phyloP scores from a whole-genome alignment of 2,329 filamentous ascomycete genomes.

The Botryotinia narcissicola region DNA sequence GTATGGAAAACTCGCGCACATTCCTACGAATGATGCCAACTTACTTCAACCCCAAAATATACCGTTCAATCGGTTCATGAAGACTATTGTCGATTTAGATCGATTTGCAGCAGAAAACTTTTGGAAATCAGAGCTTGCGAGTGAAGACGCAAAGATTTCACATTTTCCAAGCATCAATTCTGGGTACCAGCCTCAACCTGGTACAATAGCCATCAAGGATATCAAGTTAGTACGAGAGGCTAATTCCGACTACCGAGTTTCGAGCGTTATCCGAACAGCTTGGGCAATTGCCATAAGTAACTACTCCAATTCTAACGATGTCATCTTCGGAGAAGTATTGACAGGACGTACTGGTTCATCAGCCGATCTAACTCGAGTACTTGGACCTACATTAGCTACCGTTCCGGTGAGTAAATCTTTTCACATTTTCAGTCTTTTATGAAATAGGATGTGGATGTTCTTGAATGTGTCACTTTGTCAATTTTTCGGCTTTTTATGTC shows the following conservation, averaged over 20 bases:
- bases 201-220: not conserved
- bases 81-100: constrained; percentile 45
- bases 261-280: constrained; percentile 34
- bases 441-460: not conserved
- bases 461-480: not conserved
- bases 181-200: not conserved
- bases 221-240: not conserved
- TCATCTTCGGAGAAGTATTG: constrained; percentile 46
- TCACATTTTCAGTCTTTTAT: constrained; percentile 21
- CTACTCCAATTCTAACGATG: constrained; percentile 42
- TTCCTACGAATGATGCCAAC: constrained; percentile 35
- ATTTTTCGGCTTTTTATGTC: not conserved
- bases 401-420: constrained; percentile 43
- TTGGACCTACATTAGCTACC: constrained; percentile 44
- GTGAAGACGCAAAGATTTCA: constrained; percentile 44
- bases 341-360: constrained; percentile 44
- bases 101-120: constrained; percentile 44
- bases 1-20: constrained; percentile 24
- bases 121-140: constrained; percentile 47
- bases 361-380: constrained; percentile 43
- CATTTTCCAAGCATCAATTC: constrained; percentile 42
- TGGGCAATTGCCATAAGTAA: constrained; percentile 44
- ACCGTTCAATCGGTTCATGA: constrained; percentile 45
- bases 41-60: constrained; percentile 1
- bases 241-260: constrained; percentile 23